Evolutionary conservation across 768 basidiomycete genomes (phyloP).

Genomic region (Psilocybe tampanensis): DNA sequence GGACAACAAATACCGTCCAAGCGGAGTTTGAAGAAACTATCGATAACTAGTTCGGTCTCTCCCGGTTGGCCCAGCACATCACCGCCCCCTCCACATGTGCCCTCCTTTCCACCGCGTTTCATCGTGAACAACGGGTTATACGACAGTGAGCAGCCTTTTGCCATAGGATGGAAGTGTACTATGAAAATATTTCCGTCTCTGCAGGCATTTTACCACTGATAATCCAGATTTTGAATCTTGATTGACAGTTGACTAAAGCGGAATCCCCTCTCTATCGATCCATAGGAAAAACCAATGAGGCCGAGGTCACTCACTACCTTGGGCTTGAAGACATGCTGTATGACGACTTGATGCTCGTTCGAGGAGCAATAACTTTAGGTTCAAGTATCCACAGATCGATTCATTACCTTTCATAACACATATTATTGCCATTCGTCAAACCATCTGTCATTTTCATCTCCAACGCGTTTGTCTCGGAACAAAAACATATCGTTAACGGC

Average conservation of each 20-base stretch:
- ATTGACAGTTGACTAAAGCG: background rate
- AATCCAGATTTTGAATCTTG: background rate
- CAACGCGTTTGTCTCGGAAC: no score
- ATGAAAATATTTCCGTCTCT: background rate
- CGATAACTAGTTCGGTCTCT: constrained; percentile 27
- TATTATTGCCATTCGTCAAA: no score
- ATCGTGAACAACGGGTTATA: background rate
- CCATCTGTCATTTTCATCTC: no score
- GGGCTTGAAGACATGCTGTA: constrained; percentile 7
- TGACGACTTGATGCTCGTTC: background rate
- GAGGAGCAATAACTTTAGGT: background rate
- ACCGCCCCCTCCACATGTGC: background rate
- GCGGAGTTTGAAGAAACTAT: constrained; percentile 17
- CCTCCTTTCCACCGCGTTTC: background rate
- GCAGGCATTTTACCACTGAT: background rate
- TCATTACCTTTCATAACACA: no score
- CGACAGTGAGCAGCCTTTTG: background rate
- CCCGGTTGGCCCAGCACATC: background rate
- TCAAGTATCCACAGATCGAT: no score
- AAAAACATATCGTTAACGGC: no score
- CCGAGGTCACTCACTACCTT: no score
- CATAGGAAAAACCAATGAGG: background rate
- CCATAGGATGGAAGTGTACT: background rate
- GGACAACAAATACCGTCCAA: constrained; percentile 7
- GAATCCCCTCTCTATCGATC: constrained; percentile 3